A percentile compares a stretch with the other conserved stretches of the same genome.
These are phyloP conservation scores for Cystobasidiopsis lactophilus DNA, from an alignment of 768 basidiomycete genomes.

Conservation along the genomic window DNA sequence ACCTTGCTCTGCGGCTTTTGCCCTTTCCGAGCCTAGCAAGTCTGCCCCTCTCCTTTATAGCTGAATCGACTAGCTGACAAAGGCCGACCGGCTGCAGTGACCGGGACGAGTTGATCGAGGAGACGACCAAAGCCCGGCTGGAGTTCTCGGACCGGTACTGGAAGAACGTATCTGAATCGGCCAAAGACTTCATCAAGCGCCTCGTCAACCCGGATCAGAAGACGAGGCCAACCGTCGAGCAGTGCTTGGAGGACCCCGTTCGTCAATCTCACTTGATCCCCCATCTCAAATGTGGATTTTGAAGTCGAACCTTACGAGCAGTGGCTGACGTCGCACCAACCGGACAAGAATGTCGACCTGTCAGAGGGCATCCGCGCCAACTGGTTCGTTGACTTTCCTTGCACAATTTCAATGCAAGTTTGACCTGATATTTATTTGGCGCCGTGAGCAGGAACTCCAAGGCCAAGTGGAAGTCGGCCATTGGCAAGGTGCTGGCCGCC, in stretches of 20 bases:
- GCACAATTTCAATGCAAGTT: too few species aligned
- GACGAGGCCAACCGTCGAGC: constrained; percentile 45
- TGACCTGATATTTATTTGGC: background rate
- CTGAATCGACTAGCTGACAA: background rate
- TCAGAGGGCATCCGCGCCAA: constrained; percentile 10
- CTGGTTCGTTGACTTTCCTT: constrained; percentile 4
- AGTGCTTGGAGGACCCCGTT: constrained; percentile 39
- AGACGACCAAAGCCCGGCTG: constrained; percentile 64
- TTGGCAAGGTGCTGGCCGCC: constrained; percentile 5
- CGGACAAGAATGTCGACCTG: constrained; percentile 2
- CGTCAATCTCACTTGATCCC: background rate
- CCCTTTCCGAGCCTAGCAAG: background rate
- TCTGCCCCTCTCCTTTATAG: background rate
- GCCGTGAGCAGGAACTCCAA: background rate
- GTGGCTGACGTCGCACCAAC: constrained; percentile 6
- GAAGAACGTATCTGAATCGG: constrained; percentile 64
- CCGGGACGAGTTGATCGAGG: constrained; percentile 45
- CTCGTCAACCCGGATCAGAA: constrained; percentile 50
- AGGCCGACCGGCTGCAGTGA: constrained; percentile 28
- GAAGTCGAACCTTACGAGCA: background rate
- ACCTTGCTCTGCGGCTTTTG: constrained; percentile 33
- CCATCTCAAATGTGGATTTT: background rate
- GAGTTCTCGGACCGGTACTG: constrained; percentile 81
- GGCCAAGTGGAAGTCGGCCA: constrained; percentile 5
- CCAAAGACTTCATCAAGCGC: constrained; percentile 57